Evolutionary conservation across 768 basidiomycete species (phyloP).

Genomic region (Kwoniella dejecticola): DNA sequence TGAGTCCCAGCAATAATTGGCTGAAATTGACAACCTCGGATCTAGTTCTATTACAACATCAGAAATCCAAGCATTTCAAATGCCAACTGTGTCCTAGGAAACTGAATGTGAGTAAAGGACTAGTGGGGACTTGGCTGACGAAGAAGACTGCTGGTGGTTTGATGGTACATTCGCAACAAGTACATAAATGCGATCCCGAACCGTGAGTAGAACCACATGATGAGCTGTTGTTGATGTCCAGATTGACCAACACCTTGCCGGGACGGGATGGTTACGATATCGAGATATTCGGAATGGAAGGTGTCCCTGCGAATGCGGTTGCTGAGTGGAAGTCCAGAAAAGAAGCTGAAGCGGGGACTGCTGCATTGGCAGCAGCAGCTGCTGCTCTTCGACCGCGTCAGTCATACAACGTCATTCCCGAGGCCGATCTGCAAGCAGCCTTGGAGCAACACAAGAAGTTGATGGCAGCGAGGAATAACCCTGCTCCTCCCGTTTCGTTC

Average conservation of each 20-base stretch:
- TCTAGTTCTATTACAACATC: conserved; percentile 94
- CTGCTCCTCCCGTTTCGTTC: conserved; percentile 48
- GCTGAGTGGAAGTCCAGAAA: conserved; percentile 95
- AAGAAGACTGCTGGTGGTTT: conserved; percentile 83
- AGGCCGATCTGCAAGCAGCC: conserved; percentile 81
- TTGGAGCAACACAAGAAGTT: conserved; percentile 86
- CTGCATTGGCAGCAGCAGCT: conserved; percentile 37
- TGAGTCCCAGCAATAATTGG: conserved; percentile 55
- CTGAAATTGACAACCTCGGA: not conserved
- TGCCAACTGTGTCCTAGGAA: conserved; percentile 93
- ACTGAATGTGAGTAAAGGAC: conserved; percentile 63
- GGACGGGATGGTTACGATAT: conserved; percentile 97
- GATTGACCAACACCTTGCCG: conserved; percentile 93
- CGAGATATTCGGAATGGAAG: conserved; percentile 99
- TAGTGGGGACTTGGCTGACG: conserved; percentile 6
- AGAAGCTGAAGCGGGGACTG: conserved; percentile 85
- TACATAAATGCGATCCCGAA: conserved; percentile 98
- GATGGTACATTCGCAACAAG: conserved; percentile 97
- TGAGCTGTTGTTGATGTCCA: conserved; percentile 55
- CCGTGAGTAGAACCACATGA: conserved; percentile 61
- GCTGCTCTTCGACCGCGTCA: conserved; percentile 68
- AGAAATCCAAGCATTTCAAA: conserved; percentile 99
- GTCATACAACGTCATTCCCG: conserved; percentile 73
- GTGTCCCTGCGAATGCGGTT: conserved; percentile 88
- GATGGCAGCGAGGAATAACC: conserved; percentile 66